Percentiles rank a stretch among this genome's conserved stretches.
phyloP scores from a whole-genome alignment of 2,329 filamentous ascomycete genomes.

The Colletotrichum coccodes region DNA sequence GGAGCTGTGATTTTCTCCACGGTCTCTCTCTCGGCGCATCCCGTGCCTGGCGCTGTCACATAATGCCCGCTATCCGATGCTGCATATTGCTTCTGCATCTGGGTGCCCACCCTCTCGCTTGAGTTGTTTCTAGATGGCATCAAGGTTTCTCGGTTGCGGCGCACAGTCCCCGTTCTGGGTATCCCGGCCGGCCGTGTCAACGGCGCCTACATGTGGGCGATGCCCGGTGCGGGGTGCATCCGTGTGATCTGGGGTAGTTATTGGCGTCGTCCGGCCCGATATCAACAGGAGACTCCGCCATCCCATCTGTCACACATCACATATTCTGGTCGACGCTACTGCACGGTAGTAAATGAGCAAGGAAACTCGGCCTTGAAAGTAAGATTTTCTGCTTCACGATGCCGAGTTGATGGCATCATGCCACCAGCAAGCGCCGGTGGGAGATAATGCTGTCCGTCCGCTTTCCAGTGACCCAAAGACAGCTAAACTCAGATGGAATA shows the following conservation, averaged over 20 bases:
- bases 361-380: background rate
- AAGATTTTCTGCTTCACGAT: conserved; percentile 4
- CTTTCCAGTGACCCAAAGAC: background rate
- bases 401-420: background rate
- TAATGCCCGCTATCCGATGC: conserved; percentile 4
- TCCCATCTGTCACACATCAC: conserved; percentile 17
- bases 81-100: conserved; percentile 21
- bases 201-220: conserved; percentile 10
- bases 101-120: conserved; percentile 9
- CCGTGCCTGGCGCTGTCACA: conserved; percentile 20
- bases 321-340: conserved; percentile 14
- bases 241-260: conserved; percentile 31
- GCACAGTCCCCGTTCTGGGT: conserved; percentile 24
- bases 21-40: conserved; percentile 27
- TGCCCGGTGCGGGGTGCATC: conserved; percentile 29
- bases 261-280: conserved; percentile 29
- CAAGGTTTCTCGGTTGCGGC: conserved; percentile 31
- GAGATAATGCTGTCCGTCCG: too few relatives aligned
- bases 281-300: conserved; percentile 33
- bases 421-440: background rate
- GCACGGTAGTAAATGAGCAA: conserved; percentile 5
- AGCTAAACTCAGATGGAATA: background rate
- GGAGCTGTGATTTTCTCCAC: background rate
- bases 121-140: background rate
- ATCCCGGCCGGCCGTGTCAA: conserved; percentile 17